These are phyloP conservation scores for Citrullus amarus DNA, from an alignment of 306 rosid genomes.

Conservation along the genomic window DNA sequence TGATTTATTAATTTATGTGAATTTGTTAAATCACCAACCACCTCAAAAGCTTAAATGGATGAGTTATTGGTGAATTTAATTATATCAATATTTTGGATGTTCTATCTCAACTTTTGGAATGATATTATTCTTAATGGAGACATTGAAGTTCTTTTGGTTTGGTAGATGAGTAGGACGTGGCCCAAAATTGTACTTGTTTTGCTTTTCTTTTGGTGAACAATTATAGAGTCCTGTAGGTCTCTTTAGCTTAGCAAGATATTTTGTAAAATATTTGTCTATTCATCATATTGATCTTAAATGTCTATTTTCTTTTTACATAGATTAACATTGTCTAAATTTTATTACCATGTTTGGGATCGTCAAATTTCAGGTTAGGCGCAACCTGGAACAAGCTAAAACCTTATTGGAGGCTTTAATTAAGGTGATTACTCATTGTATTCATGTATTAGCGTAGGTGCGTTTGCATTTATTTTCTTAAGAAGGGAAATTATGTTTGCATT, in stretches of 20 bases:
- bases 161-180: neutral
- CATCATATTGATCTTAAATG: neutral
- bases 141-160: neutral
- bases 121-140: neutral
- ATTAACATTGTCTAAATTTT: neutral
- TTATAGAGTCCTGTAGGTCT: neutral
- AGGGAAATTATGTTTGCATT: neutral
- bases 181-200: neutral
- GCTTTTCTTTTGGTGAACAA: neutral
- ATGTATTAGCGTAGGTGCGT: neutral
- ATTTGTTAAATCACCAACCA: neutral
- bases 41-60: neutral
- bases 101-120: neutral
- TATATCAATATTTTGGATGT: neutral
- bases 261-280: neutral
- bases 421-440: constrained; percentile 32
- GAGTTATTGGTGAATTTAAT: neutral
- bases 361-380: constrained; percentile 74
- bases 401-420: constrained; percentile 76
- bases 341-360: constrained; percentile 7
- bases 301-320: neutral
- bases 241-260: no score
- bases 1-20: neutral
- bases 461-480: neutral
- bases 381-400: constrained; percentile 95